Evolutionary conservation across 108 stramenopile species (phyloP), one percentile per base, ranked within the genome.

Genomic region (Conticribra guillardii): DNA sequence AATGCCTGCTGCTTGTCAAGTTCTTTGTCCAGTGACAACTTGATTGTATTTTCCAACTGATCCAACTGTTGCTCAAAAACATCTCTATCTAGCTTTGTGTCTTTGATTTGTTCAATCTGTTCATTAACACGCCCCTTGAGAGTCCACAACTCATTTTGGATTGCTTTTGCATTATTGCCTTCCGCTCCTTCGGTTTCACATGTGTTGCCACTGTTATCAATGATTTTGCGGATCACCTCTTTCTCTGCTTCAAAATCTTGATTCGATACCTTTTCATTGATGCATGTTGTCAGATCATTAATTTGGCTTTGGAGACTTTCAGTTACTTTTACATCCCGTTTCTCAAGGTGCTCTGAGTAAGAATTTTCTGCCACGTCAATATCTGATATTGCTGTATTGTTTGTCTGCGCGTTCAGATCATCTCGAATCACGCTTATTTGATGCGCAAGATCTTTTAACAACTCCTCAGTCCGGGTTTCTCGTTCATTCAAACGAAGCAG

Each of bases 1-100:
- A 27, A 21, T 4, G 64, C 18, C 32, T 64, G 61, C 41, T 64
- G 62, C 31, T 64, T 73, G 34, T 54, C 37, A 33, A 73, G 31
- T 64, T 64, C 55, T 37, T 28, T 26, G n/a, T 34, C 61, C 14
- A 73, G 16, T 44, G 55, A 63, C 7, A 34, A 63, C 16, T 32
- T 41, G 4, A 62, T 2, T 27, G 19, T 22, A 24, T 32, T 28
- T 32, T 72, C 60, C 34, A 44, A 30, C 27, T 64, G 28, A 11
- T 46, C 61, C 53, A 73, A n/a, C 30, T 28, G 53, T 27, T 47
- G 45, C n/a, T 64, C 45, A 30, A 49, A 64, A 16, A 54, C 61
- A 64, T 51, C 53, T 45, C 54, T 55, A 33, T 56, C 32, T 14
- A 73, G 3, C 34, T 64, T 73, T 3, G 61, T 44, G 19, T 48